Evolutionary conservation across 225 moss, liverwort and hornwort species (phyloP).

Genomic region (Physcomitrium patens): DNA sequence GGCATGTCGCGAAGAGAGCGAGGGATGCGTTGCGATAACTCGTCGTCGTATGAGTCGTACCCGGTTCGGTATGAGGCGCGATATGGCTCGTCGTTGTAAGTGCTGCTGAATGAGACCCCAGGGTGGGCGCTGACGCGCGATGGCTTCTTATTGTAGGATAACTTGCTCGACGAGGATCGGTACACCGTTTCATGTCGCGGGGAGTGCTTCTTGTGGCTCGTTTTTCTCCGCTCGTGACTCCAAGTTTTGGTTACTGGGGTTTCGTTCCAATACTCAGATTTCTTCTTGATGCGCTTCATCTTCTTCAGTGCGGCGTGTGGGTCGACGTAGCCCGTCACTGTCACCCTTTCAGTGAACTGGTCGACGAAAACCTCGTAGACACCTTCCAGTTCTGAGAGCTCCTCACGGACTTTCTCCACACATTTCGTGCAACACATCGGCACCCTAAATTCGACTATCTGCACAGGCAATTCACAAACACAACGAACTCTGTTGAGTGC

Average conservation of each 20-base stretch:
- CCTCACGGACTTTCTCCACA: constrained; percentile 56
- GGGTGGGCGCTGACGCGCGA: background rate
- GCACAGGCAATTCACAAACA: background rate
- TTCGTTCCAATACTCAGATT: constrained; percentile 48
- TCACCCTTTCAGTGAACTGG: constrained; percentile 36
- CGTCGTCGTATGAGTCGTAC: constrained; percentile 22
- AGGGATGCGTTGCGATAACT: background rate
- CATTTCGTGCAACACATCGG: constrained; percentile 63
- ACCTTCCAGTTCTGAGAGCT: constrained; percentile 48
- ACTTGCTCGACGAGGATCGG: constrained; percentile 34
- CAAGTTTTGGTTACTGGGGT: background rate
- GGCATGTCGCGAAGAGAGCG: background rate
- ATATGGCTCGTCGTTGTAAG: no score
- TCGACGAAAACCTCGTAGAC: constrained; percentile 37
- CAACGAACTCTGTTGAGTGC: background rate
- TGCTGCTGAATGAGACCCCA: no score
- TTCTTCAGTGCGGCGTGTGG: constrained; percentile 51
- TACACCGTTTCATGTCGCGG: constrained; percentile 37
- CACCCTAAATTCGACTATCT: constrained; percentile 47
- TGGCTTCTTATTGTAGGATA: constrained; percentile 37
- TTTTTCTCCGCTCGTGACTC: constrained; percentile 18
- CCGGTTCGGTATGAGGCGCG: background rate
- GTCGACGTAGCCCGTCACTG: constrained; percentile 43
- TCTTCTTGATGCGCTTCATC: constrained; percentile 62
- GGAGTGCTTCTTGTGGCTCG: constrained; percentile 26